Percentiles rank a stretch among this genome's conserved stretches.
phyloP scores from a whole-genome alignment of 176 grass and related monocot genomes.

The Ensete ventricosum region DNA sequence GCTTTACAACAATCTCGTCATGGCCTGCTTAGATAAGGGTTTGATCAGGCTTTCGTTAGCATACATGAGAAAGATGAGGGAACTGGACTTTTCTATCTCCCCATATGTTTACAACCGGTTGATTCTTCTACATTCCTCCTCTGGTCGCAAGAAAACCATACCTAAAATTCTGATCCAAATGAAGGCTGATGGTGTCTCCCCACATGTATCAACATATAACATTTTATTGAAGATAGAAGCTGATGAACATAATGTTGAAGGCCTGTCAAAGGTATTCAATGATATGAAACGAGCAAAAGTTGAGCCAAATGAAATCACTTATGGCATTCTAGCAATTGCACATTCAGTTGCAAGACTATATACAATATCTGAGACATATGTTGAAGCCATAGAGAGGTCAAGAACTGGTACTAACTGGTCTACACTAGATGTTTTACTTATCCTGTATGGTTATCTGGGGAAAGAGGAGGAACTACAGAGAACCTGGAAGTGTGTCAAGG shows the following conservation, averaged over 20 bases:
- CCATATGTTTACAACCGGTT: constrained; percentile 64
- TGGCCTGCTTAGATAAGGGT: constrained; percentile 55
- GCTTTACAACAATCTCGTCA: constrained; percentile 89
- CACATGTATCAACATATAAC: constrained; percentile 81
- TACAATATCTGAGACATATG: constrained; percentile 59
- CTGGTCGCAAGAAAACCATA: constrained; percentile 63
- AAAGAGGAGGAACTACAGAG: constrained; percentile 57
- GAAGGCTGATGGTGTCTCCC: constrained; percentile 56
- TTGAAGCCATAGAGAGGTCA: constrained; percentile 69
- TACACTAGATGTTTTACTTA: constrained; percentile 81
- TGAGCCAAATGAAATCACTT: constrained; percentile 90
- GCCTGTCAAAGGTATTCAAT: constrained; percentile 62
- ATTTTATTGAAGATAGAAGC: constrained; percentile 86
- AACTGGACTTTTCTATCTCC: constrained; percentile 53
- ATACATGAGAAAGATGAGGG: constrained; percentile 98
- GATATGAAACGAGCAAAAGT: constrained; percentile 74
- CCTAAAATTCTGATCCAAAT: constrained; percentile 67
- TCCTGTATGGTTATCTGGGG: constrained; percentile 69
- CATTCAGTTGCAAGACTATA: constrained; percentile 81
- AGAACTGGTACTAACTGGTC: constrained; percentile 82
- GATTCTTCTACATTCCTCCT: constrained; percentile 79
- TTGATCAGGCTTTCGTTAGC: constrained; percentile 68
- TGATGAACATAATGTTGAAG: constrained; percentile 76
- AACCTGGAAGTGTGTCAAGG: constrained; percentile 56
- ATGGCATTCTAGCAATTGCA: constrained; percentile 70